Base-by-base conservation (phyloP, 2,329 filamentous ascomycete genomes). In the Cadophora luteo-olivacea region DNA sequence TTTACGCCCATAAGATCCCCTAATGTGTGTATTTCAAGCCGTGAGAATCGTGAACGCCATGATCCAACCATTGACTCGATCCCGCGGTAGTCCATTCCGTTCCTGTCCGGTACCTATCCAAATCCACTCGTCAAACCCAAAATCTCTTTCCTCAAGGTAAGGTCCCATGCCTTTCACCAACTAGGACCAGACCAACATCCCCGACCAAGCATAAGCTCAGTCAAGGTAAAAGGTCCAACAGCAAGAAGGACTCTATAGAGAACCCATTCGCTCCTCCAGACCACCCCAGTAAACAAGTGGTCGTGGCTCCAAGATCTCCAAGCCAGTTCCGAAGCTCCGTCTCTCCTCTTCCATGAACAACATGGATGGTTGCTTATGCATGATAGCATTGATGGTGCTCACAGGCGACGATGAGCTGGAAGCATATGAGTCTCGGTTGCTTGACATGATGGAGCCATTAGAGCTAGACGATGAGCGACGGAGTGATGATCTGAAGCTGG, bases 201-300 rank as follows among this genome's bases (percentile, higher is more conserved):
- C 25, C 32, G 29, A 36, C 33, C 54, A 58, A 36, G 38, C 41
- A 8, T n/a, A 32, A 3, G 22, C 38, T 8, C n/a, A 41, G 38
- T 29, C 38, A 29, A 9, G 3, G 22, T 16, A 19, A 3, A 25
- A 48, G 5, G 5, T 45, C 25, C 57, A n/a, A 29, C 49, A n/a
- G 24, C 49, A 29, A 45, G 12, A 45, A 19, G 36, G 16, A 29
- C 33, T 69, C 68, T 72, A 75, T 32, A 73, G 67, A 25, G 71
- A 74, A 12, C 73, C 73, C 77, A 89, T 87, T 64, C 86, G 82
- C 80, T 89, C 87, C 78, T 89, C 87, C 60, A 90, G 78, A 49
- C 88, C 86, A 72, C 85, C 86, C 84, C 87, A 90, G 79, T 88
- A 89, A 64, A 89, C 86, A 45, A 89, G 82, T 12, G 88, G 88